phyloP scores from a whole-genome alignment of 495 filamentous ascomycete species.

The Eremomyces bilateralis region DNA sequence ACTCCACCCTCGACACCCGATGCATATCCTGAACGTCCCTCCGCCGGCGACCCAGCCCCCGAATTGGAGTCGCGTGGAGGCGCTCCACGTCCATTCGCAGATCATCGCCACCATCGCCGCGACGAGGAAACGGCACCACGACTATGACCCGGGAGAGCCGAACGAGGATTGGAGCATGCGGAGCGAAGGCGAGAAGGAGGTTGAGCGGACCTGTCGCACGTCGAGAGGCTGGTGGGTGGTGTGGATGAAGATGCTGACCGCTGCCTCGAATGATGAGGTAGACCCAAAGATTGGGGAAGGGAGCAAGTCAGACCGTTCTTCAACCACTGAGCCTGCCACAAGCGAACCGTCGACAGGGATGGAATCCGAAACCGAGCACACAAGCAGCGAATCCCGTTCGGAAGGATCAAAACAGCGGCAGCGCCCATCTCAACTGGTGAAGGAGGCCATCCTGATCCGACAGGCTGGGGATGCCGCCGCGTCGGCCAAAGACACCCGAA shows the following conservation, averaged over 20 bases:
- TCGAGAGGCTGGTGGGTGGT: conserved; percentile 90
- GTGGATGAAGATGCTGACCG: conserved; percentile 38
- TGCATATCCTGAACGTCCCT: background rate
- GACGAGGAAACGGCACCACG: conserved; percentile 34
- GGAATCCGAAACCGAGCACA: conserved; percentile 5
- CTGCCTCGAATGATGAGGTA: background rate
- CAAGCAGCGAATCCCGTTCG: conserved; percentile 4
- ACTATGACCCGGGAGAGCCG: too few species aligned
- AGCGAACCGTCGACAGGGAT: conserved; percentile 25
- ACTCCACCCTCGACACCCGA: background rate
- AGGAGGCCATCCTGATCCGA: conserved; percentile 58
- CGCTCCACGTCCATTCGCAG: conserved; percentile 74
- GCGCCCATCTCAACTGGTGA: too few species aligned
- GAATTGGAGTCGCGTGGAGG: conserved; percentile 59
- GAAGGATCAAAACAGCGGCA: too few species aligned
- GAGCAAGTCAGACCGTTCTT: too few species aligned
- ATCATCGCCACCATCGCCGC: conserved; percentile 53
- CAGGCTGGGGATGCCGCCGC: conserved; percentile 44
- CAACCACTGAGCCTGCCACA: background rate
- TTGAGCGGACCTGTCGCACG: conserved; percentile 82
- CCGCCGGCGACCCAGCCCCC: conserved; percentile 1
- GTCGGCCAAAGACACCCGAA: conserved; percentile 14
- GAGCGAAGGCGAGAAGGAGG: conserved; percentile 22
- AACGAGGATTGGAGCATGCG: too few species aligned
- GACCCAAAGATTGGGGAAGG: too few species aligned